Base-by-base conservation (phyloP, 257 asterid genomes). In the Coffea canephora region DNA sequence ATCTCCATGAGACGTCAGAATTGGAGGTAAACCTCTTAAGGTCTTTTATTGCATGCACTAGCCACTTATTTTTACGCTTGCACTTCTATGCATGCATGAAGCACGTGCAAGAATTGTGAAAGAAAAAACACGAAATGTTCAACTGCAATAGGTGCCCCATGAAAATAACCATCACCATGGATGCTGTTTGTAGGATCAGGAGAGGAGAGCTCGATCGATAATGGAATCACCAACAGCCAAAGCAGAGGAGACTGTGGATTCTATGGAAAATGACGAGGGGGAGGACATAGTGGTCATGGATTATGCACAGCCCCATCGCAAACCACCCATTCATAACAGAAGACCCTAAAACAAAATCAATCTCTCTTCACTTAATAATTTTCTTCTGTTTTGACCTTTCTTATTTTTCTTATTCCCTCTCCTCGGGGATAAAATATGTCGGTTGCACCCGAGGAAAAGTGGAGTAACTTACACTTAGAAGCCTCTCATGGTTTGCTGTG, bases 251-350 rank as follows among this genome's bases (percentile, higher is more conserved):
- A 83, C 85, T 4, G 76, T 81, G 65, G 81, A 80, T 57, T 46
- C 88, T 8, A 84, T 79, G 54, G 85, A 87, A 65, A 79, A 77
- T 0, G 86, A 83, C 52, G n/a, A 66, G 0, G 78, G 77, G 41
- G 93, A 89, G 67, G 94, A 91, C 16, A 74, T 82, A 6, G 92
- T 61, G 1, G 92, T 87, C 45, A 90, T 90, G 94, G 98, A 93
- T 71, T 93, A 93, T 16, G 96, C 97, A 25, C 94, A 86, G 77
- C 96, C 98, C 74, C 98, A 89, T 78, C 93, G 98, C 70, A 93
- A 90, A 80, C 94, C 97, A 68, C 98, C 98, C 49, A 91, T 93
- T 78, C 97, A 93, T 82, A 93, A 93, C 89, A 83, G 25, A 57
- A 83, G 83, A 48, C 92, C 94, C 80, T 92, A 85, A 84, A 41